Base-by-base conservation (phyloP, 371 early-diverging fungal species). In the Lichtheimia ramosa region DNA sequence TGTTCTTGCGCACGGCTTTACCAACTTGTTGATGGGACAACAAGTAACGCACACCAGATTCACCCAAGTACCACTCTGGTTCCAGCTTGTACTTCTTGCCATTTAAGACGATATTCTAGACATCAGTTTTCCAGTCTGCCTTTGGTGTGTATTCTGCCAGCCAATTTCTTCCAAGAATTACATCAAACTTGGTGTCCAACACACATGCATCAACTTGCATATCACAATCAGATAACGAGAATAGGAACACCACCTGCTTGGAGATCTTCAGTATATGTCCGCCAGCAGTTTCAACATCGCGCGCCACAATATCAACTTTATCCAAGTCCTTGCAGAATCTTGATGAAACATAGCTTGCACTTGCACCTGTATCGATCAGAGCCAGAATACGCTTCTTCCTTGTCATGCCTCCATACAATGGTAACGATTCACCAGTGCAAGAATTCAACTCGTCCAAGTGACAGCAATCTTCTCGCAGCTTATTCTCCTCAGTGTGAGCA, bases 221-320 rank as follows among this genome's bases (percentile, higher is more conserved):
- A 4, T 16, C 12, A 18, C 48, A 39, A 3, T 41, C 40, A 42
- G 28, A 10, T 6, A 46, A 18, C 1, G 4, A 0, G 7, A 27
- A 27, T 2, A 7, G 27, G 27, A 27, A 27, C 27, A 27, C 27
- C 27, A 27, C 51, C n/a, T 50, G 20, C 25, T 50, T 50, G 15
- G 40, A 43, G 16, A 52, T 53, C 7, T 12, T 34, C 14, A 28
- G 24, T 13, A 13, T 23, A 10, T 53, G 25, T 14, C 60, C 54
- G 13, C 53, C 60, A 2, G 53, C 60, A 15, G 54, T 52, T 27
- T 60, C 48, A 3, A 60, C 53, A 16, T 24, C 25, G 24, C 51
- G 50, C 10, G 24, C n/a, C 3, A 3, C 0, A 14, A 40, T 34
- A 3, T 40, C 13, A 5, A 21, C 5, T 3, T 2, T 48, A 18